These are phyloP conservation scores for Spinacia oleracea DNA, from an alignment of 179 eudicot species.

Conservation along the genomic window DNA sequence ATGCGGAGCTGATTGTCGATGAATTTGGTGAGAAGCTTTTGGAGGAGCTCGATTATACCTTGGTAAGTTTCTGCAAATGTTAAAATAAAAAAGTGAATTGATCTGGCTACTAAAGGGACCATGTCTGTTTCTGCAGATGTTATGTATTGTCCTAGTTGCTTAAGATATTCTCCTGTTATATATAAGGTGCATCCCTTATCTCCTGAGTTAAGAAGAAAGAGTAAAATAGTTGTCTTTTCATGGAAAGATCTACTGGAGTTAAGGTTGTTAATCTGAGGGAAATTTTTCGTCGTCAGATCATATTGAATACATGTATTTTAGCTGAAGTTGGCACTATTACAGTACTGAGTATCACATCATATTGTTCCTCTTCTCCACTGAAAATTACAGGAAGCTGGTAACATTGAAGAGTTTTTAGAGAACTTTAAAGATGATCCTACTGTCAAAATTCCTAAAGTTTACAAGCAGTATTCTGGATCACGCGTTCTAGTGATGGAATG, in stretches of 20 bases:
- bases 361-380: constrained; percentile 16
- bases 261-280: not conserved
- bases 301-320: not conserved
- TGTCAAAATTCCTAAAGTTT: constrained; percentile 91
- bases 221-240: not conserved
- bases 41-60: constrained; percentile 98
- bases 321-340: not conserved
- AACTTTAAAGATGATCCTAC: constrained; percentile 96
- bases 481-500: constrained; percentile 99
- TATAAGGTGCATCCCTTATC: not conserved
- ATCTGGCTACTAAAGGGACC: not conserved
- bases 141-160: not conserved
- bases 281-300: not conserved
- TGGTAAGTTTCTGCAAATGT: too few species aligned
- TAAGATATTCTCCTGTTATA: not conserved
- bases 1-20: constrained; percentile 98
- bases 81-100: not conserved
- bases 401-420: constrained; percentile 93
- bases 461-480: constrained; percentile 80
- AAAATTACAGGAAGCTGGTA: constrained; percentile 80
- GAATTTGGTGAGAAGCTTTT: constrained; percentile 99
- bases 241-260: not conserved
- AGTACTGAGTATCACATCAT: not conserved
- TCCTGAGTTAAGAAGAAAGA: not conserved
- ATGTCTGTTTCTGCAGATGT: not conserved